A percentile compares a stretch with the other conserved stretches of the same genome.
phyloP scores from a whole-genome alignment of 495 filamentous ascomycete genomes.

The Thermothielavioides terrestris region DNA sequence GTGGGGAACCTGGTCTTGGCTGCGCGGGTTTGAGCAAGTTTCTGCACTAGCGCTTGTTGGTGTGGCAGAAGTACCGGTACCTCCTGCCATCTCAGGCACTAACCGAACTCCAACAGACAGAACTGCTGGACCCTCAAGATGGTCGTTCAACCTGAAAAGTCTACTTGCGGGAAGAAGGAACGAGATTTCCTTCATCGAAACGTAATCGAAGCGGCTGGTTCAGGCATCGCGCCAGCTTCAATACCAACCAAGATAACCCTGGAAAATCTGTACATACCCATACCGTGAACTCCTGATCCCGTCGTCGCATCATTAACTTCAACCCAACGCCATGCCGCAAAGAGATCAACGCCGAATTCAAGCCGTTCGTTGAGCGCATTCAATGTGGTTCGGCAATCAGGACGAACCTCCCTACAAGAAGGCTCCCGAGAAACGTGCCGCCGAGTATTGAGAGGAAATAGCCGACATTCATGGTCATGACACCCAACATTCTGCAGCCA shows the following conservation, averaged over 20 bases:
- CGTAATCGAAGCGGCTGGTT: background rate
- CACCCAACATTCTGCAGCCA: conserved; percentile 76
- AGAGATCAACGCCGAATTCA: background rate
- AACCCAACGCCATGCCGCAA: background rate
- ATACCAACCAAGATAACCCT: no score
- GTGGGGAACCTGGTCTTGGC: background rate
- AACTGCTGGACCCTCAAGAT: no score
- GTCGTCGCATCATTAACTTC: background rate
- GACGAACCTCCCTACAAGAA: conserved; percentile 64
- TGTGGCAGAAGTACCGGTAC: conserved; percentile 13
- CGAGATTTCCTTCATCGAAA: background rate
- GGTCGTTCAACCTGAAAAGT: background rate
- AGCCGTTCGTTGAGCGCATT: background rate
- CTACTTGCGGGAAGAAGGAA: background rate
- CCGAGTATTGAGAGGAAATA: conserved; percentile 84
- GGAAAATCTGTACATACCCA: no score
- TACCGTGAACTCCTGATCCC: no score
- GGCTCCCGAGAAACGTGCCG: conserved; percentile 76
- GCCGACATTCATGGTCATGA: conserved; percentile 97
- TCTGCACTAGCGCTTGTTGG: conserved; percentile 7
- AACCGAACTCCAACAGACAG: background rate
- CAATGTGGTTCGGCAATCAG: conserved; percentile 31
- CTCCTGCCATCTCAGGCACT: background rate
- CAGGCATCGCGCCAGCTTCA: background rate
- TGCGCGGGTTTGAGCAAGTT: conserved; percentile 28